phyloP scores from a whole-genome alignment of 352 stramenopile species.

The Globisporangium cylindrosporum region DNA sequence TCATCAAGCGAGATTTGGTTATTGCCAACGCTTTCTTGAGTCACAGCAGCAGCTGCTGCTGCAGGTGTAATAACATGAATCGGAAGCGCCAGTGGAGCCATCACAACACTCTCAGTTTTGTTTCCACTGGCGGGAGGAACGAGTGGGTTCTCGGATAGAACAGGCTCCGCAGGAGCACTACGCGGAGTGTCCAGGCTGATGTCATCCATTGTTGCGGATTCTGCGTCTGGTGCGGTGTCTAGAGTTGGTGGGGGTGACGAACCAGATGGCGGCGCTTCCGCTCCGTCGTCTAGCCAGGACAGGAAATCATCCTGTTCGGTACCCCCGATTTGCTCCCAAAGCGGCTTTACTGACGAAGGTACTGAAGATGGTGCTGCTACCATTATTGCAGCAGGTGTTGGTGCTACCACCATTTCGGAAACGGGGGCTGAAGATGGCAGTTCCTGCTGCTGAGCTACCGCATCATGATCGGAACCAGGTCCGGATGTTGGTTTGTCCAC shows the following conservation, averaged over 20 bases:
- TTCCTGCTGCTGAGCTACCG: constrained; percentile 1
- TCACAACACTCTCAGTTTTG: neutral
- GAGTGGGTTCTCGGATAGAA: neutral
- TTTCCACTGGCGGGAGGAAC: neutral
- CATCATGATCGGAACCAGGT: neutral
- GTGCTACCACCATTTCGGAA: neutral
- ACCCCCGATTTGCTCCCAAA: constrained; percentile 31
- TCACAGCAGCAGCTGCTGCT: neutral
- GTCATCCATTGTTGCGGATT: constrained; percentile 17
- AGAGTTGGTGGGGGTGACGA: neutral
- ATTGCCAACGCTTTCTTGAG: neutral
- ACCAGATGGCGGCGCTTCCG: neutral
- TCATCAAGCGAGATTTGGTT: constrained; percentile 35
- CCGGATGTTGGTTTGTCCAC: neutral
- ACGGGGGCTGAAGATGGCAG: constrained; percentile 5
- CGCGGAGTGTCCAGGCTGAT: constrained; percentile 10
- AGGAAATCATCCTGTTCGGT: constrained; percentile 65
- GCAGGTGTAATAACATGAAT: constrained; percentile 8
- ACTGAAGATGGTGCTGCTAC: neutral
- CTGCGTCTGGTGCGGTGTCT: neutral
- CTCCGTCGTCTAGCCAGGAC: constrained; percentile 73
- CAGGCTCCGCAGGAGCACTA: neutral
- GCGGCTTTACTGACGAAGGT: constrained; percentile 11
- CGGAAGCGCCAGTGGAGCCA: constrained; percentile 16
- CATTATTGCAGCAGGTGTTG: neutral